Percentiles rank a stretch among this genome's conserved stretches.
Conservation (phyloP, 805 yeast genomes). For the Yamadazyma laniorum region DNA sequence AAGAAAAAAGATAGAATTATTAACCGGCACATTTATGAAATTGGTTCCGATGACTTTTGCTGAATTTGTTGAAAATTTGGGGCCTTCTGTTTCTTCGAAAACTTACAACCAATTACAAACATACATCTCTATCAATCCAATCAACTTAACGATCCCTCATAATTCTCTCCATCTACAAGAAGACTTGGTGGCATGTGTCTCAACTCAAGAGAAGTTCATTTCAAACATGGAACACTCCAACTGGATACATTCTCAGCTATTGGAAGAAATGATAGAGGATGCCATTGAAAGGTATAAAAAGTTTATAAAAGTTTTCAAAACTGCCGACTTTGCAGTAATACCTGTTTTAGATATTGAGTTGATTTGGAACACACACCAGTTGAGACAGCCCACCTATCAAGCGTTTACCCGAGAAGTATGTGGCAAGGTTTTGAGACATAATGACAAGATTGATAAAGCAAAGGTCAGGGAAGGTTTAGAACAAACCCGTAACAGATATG, state of each 20-base stretch:
- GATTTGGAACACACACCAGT: conserved; percentile 29
- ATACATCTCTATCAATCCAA: conserved; percentile 8
- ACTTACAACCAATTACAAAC: conserved; percentile 3
- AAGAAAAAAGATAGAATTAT: background rate
- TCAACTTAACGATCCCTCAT: conserved; percentile 4
- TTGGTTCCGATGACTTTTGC: conserved; percentile 2
- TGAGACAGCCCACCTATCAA: conserved; percentile 11
- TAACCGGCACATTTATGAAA: background rate
- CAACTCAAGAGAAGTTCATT: conserved; percentile 23
- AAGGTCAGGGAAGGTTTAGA: conserved; percentile 12
- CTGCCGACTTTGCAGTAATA: conserved; percentile 10
- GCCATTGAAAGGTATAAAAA: conserved; percentile 19
- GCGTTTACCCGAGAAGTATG: conserved; percentile 1
- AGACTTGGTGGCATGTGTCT: conserved; percentile 26
- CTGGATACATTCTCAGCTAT: conserved; percentile 17
- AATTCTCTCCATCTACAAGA: conserved; percentile 13
- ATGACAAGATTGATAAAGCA: conserved; percentile 22
- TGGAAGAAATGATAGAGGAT: conserved; percentile 15
- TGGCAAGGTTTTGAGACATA: conserved; percentile 16
- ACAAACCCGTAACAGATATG: conserved; percentile 18
- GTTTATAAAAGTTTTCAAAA: conserved; percentile 14
- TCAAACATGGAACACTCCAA: conserved; percentile 19
- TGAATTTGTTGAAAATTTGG: conserved; percentile 1
- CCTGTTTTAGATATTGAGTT: conserved; percentile 29
- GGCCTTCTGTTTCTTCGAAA: conserved; percentile 1